A percentile compares a stretch with the other conserved stretches of the same genome.
Evolutionary conservation across 2,329 filamentous ascomycete genomes (phyloP).

Genomic region (Ciborinia camelliae): DNA sequence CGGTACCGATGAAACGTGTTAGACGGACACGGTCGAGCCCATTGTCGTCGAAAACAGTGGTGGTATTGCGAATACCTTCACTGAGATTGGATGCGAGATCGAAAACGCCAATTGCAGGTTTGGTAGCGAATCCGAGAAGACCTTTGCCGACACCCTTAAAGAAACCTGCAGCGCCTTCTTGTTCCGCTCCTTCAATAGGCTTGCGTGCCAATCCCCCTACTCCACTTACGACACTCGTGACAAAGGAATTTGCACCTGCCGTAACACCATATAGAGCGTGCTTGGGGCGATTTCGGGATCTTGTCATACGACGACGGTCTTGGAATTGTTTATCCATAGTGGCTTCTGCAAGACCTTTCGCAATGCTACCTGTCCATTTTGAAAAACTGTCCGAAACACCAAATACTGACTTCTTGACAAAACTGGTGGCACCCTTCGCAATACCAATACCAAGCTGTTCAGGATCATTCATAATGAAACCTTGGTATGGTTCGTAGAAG

Average conservation of each 20-base stretch:
- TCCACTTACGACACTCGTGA: conserved; percentile 87
- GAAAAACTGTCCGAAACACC: conserved; percentile 96
- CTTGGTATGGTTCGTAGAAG: conserved; percentile 99
- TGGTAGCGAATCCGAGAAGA: conserved; percentile 88
- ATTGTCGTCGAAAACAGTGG: conserved; percentile 93
- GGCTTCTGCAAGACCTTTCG: conserved; percentile 91
- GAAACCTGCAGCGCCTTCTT: conserved; percentile 89
- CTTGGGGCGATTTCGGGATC: conserved; percentile 90
- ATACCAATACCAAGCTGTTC: conserved; percentile 94
- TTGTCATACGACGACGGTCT: conserved; percentile 88
- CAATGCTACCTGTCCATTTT: conserved; percentile 95
- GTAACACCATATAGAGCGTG: conserved; percentile 96
- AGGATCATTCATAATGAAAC: conserved; percentile 85
- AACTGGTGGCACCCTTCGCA: conserved; percentile 92
- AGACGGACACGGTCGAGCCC: conserved; percentile 94
- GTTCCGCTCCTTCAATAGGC: conserved; percentile 91
- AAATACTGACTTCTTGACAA: conserved; percentile 98
- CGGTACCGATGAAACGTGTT: conserved; percentile 84
- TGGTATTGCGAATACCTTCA: conserved; percentile 97
- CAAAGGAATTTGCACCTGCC: conserved; percentile 90
- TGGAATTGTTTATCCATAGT: conserved; percentile 99
- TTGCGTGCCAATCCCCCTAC: conserved; percentile 92
- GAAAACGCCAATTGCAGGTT: conserved; percentile 93
- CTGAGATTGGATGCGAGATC: conserved; percentile 96
- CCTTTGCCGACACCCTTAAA: conserved; percentile 98